Conservation (phyloP, 1,284 basidiomycete species). For the Afroboletus lepidellus region DNA sequence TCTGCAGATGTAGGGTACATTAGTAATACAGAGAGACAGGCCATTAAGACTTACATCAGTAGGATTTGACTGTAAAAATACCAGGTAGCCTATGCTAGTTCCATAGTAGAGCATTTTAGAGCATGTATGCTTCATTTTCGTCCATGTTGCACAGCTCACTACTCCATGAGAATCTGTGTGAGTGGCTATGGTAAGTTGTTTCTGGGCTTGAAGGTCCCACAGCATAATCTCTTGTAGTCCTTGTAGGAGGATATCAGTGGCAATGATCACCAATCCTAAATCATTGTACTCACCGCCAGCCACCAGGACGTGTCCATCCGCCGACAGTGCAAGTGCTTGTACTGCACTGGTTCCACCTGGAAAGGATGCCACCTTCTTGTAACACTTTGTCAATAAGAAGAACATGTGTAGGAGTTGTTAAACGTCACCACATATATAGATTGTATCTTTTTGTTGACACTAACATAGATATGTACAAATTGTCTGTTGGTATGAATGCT, state of each 20-base stretch:
- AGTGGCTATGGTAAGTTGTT: too few relatives aligned
- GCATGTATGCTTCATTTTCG: not conserved
- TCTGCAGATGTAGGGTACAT: too few relatives aligned
- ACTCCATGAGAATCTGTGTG: not conserved
- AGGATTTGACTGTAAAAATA: not conserved
- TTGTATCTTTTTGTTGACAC: too few relatives aligned
- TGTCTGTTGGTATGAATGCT: too few relatives aligned
- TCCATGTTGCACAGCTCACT: not conserved
- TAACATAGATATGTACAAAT: too few relatives aligned
- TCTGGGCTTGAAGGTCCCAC: too few relatives aligned
- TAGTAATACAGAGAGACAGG: slow-evolving; percentile 3
- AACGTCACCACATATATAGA: too few relatives aligned
- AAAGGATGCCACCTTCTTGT: not conserved
- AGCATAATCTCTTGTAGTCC: too few relatives aligned
- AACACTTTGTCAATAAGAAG: too few relatives aligned
- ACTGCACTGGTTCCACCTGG: not conserved
- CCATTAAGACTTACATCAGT: not conserved
- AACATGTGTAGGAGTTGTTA: too few relatives aligned
- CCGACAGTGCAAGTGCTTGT: not conserved
- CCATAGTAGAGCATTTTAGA: not conserved
- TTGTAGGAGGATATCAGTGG: too few relatives aligned
- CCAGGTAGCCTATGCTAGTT: not conserved
- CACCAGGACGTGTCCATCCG: not conserved
- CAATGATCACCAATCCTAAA: too few relatives aligned
- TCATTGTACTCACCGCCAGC: not conserved